Evolutionary conservation across 75 land plant genomes (phyloP).

Genomic region (Cryptomeria japonica): DNA sequence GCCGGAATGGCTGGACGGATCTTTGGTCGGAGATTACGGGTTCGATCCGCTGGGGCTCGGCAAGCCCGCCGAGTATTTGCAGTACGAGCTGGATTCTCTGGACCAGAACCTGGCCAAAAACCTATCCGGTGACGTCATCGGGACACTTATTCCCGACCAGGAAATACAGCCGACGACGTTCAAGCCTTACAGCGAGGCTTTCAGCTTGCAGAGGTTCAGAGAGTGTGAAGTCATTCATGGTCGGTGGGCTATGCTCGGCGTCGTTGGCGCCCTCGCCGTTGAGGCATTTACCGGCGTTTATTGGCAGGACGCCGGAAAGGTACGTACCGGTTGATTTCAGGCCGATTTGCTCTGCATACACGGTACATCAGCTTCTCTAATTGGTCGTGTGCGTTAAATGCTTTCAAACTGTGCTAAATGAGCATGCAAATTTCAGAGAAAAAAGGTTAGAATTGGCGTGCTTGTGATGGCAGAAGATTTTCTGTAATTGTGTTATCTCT

Average conservation of each 20-base stretch:
- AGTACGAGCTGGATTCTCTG: slow-evolving; percentile 80
- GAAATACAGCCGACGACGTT: slow-evolving; percentile 81
- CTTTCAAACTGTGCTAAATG: no score
- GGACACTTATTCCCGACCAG: slow-evolving; percentile 50
- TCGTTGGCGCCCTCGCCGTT: slow-evolving; percentile 86
- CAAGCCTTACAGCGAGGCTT: slow-evolving; percentile 90
- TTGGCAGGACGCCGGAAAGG: slow-evolving; percentile 99
- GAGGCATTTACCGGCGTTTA: slow-evolving; percentile 95
- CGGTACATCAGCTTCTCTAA: no score
- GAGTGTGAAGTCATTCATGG: slow-evolving; percentile 99
- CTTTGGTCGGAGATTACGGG: slow-evolving; percentile 93
- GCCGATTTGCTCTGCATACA: background rate
- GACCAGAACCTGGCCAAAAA: slow-evolving; percentile 97
- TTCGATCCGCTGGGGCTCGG: slow-evolving; percentile 96
- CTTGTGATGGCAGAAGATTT: no score
- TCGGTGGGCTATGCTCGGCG: slow-evolving; percentile 98
- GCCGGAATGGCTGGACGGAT: slow-evolving; percentile 90
- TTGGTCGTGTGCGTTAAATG: no score
- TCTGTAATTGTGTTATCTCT: no score
- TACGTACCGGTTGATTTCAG: slow-evolving; percentile 14
- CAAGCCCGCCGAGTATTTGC: slow-evolving; percentile 90
- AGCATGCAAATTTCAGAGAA: no score
- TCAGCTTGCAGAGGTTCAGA: slow-evolving; percentile 89
- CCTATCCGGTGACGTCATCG: slow-evolving; percentile 69
- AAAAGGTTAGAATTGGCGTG: no score